These are phyloP conservation scores for Reticulascus tulasneorum DNA, from an alignment of 2,329 filamentous ascomycete genomes.

Conservation along the genomic window DNA sequence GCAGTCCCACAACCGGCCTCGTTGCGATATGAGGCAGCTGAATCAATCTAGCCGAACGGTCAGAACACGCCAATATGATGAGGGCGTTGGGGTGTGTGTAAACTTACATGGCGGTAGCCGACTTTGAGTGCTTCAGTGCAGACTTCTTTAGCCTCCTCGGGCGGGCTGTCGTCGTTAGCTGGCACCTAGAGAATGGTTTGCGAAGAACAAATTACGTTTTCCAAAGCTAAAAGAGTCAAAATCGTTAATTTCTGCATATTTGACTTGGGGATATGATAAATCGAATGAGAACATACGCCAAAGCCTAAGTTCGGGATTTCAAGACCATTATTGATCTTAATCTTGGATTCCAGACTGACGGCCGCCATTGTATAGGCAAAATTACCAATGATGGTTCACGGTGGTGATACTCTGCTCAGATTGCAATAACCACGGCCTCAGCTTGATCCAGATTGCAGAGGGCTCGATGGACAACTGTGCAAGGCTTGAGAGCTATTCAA, in stretches of 20 bases:
- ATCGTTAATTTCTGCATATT: too few species aligned
- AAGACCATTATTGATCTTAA: constrained; percentile 53
- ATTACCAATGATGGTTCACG: too few species aligned
- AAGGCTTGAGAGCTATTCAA: too few species aligned
- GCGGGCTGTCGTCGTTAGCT: constrained; percentile 22
- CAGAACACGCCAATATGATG: not conserved
- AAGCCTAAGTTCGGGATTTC: constrained; percentile 50
- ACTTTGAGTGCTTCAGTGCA: constrained; percentile 42
- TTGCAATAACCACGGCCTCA: too few species aligned
- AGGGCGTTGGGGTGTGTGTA: not conserved
- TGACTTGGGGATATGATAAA: too few species aligned
- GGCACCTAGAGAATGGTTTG: not conserved
- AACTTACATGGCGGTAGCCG: constrained; percentile 50
- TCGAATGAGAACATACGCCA: constrained; percentile 37
- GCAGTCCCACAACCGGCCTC: constrained; percentile 44
- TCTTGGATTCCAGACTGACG: constrained; percentile 40
- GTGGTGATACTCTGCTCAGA: too few species aligned
- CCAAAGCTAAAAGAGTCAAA: constrained; percentile 41
- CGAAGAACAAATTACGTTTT: constrained; percentile 38
- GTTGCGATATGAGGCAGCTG: constrained; percentile 48
- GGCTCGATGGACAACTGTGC: too few species aligned
- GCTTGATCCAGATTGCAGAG: too few species aligned
- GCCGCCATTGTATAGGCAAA: constrained; percentile 41
- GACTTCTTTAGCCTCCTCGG: constrained; percentile 30
- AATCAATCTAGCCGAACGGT: constrained; percentile 40